phyloP scores from a whole-genome alignment of 2,329 filamentous ascomycete species.

The Exophiala sp. region DNA sequence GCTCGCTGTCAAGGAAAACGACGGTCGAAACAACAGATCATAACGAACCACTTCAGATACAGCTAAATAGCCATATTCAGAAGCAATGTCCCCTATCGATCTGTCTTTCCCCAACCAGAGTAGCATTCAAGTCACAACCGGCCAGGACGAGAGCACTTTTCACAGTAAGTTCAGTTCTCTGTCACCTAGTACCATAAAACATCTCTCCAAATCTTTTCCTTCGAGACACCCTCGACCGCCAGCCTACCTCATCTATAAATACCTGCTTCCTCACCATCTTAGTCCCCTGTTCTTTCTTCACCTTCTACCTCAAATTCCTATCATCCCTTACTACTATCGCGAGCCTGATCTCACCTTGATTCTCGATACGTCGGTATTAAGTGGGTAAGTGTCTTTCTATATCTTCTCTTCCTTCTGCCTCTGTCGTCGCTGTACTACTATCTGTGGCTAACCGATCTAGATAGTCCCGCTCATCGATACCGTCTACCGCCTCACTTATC shows the following conservation, averaged over 20 bases:
- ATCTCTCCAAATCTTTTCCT: not conserved
- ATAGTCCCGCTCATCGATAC: not conserved
- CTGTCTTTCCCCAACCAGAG: not conserved
- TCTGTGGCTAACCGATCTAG: not conserved
- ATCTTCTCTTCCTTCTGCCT: not conserved
- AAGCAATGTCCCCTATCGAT: not conserved
- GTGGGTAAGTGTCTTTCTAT: not conserved
- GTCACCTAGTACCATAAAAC: not conserved
- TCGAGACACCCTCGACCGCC: not conserved
- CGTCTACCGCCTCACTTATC: not conserved
- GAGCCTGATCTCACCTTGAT: not conserved
- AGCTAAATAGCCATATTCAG: not conserved
- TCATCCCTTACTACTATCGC: not conserved
- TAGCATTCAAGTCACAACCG: not conserved
- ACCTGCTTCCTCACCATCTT: conserved; percentile 8
- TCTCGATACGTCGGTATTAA: not conserved
- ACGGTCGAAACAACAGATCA: no score
- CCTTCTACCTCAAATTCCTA: not conserved
- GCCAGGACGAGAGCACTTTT: not conserved
- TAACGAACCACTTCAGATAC: not conserved
- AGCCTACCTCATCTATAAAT: conserved; percentile 6
- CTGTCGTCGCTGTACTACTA: not conserved
- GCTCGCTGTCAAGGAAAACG: no score
- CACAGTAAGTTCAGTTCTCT: not conserved
- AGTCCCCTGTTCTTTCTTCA: not conserved